Base-by-base conservation (phyloP, 2,329 filamentous ascomycete genomes). In the Zasmidium angulare region DNA sequence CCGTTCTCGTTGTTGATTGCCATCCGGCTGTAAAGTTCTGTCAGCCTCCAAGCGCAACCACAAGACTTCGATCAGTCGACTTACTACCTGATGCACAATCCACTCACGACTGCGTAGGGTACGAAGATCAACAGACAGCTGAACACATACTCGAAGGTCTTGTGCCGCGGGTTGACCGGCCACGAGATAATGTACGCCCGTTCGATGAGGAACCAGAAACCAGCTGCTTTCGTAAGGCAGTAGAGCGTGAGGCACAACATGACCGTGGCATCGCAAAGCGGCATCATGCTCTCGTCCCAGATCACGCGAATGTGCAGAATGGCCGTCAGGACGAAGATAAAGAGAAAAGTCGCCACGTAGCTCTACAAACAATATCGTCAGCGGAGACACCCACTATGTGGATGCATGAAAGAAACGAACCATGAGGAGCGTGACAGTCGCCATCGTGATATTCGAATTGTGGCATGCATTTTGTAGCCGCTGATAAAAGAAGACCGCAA, bases 171-270 rank as follows among this genome's bases (percentile, higher is more conserved):
- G 3, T 47, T 56, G 29, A 60, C 55, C 2, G 64, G 64, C 60
- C 62, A 66, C 10, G 64, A 64, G 21, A 64, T 64, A 19, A 66
- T 66, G 55, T 66, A 66, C n/a, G 58, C 58, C 19, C 64, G 46
- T 51, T 64, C 62, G 53, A 66, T 66, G 23, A 66, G 55, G 54
- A 64, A 66, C 2, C 63, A 31, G 46, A 66, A 60, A 6, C 53
- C 57, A 4, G 58, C 53, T 7, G 55, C 36, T 46, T 66, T 64
- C 36, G 55, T 58, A 21, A 64, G 40, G 20, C 64, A 54, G 36
- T 61, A 66, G 11, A 66, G 26, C n/a, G 60, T 64, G 10, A 66
- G 50, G 26, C 64, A 66, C 29, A 55, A 24, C 26, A 64, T 19
- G 11, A 66, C 58, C 2, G 60, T 60, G 10, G 62, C 50, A 31